phyloP scores from a whole-genome alignment of 2,329 filamentous ascomycete genomes.

The Claviceps spartinae region DNA sequence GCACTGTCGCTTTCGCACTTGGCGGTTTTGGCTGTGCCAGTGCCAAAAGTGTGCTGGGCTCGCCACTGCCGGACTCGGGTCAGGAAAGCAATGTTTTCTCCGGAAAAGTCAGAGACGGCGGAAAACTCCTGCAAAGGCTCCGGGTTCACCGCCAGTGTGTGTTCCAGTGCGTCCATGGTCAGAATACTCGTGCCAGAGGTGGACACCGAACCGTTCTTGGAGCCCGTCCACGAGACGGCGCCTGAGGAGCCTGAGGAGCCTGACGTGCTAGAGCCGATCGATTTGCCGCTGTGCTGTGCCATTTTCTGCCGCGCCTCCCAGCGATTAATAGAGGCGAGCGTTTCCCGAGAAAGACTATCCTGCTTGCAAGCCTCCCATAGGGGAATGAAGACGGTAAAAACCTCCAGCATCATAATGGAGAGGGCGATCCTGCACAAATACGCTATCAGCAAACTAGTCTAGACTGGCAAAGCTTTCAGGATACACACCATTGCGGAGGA shows the following conservation, averaged over 20 bases:
- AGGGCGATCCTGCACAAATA: conserved; percentile 33
- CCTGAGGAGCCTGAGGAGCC: background rate
- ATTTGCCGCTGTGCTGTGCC: conserved; percentile 17
- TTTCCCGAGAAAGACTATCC: conserved; percentile 31
- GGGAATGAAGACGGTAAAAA: conserved; percentile 50
- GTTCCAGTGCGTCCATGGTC: conserved; percentile 47
- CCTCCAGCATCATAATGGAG: conserved; percentile 48
- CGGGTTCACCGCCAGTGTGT: conserved; percentile 41
- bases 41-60: conserved; percentile 13
- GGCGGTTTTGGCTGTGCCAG: conserved; percentile 8
- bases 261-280: conserved; percentile 21
- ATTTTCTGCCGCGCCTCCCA: conserved; percentile 31
- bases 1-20: conserved; percentile 5
- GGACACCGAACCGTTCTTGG: conserved; percentile 20
- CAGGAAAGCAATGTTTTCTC: conserved; percentile 55
- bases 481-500: conserved; percentile 47
- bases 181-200: conserved; percentile 31
- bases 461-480: background rate
- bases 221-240: conserved; percentile 20
- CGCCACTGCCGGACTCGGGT: conserved; percentile 36
- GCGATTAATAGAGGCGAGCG: conserved; percentile 33
- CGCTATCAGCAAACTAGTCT: background rate
- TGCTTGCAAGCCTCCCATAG: conserved; percentile 41
- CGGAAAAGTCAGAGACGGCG: conserved; percentile 49
- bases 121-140: conserved; percentile 47